Base-by-base conservation (phyloP, 371 early-diverging fungal genomes). In the Mucor plumbeus region DNA sequence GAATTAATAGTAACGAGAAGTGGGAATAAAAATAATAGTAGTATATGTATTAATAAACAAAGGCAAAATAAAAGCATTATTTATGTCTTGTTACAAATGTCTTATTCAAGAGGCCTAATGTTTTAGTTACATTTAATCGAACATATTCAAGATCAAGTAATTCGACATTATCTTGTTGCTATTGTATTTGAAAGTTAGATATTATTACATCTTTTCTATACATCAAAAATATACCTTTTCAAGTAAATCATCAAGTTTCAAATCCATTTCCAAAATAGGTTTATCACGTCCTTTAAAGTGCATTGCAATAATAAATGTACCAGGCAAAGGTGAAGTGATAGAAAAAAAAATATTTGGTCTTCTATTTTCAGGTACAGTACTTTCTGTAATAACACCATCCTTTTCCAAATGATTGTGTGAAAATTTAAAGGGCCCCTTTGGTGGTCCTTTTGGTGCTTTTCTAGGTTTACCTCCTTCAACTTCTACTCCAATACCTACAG, bases 221-320 rank as follows among this genome's bases (percentile, higher is more conserved):
- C 3, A 26, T 7, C 34, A 60, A 40, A 60, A 11, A 31, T 34
- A 34, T 83, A 89, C 90, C 83, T 95, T 95, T 78, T 95, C 96
- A 47, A 97, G 81, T 68, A 97, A 79, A 77, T 97, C 97, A 72
- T 97, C 97, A 38, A 97, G 82, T 66, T 95, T 94, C 70, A 97
- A 84, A 78, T 96, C 96, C 95, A 97, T 96, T 79, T 95, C 95
- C 65, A 97, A 75, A 61, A 97, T 95, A 1, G 98, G 91, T 71
- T 94, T 94, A 54, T 97, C 97, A 14, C 98, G 88, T 21, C 83
- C 92, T 80, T 95, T 95, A 75, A 92, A 97, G 68, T 93, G 89
- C 72, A 97, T 84, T 7, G 92, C 89, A 71, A 97, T 94, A 39
- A 95, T 86, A 71, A 94, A 97, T 7, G 94, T 92, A 10, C 95